Base-by-base conservation (phyloP, 148 eudicot species). In the Rhododendron henanense region DNA sequence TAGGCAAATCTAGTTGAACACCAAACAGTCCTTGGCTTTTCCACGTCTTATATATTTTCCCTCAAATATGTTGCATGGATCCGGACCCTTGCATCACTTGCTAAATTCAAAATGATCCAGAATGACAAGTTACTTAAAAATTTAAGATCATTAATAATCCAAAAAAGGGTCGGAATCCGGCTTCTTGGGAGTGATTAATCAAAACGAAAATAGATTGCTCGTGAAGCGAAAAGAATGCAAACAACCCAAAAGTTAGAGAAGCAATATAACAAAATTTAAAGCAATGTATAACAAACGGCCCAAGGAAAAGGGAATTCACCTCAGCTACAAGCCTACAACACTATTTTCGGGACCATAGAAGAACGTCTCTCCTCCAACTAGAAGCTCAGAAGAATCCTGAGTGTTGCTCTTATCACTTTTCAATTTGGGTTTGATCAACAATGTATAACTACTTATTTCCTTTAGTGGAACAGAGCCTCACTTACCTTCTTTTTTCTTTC, bases 361-460 rank as follows among this genome's bases (percentile, higher is more conserved):
- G 61, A 96, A 97, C 81, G 99, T 96, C 90, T 95, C 99, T 51
- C 99, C 99, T 86, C 99, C 98, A 86, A 93, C 93, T 51, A 96
- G 91, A 74, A 85, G 85, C 79, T 96, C 96, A 21, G 81, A 81
- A 86, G 91, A 90, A 81, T 88, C 90, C 44, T 90, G 89, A 53
- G 73, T 55, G 85, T 63, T 75, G 80, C 88, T 85, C 81, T 63
- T 87, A 65, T 93, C 94, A 44, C 85, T 91, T 85, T 92, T 93
- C 16, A 93, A 83, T 84, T 92, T 95, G 77, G 91, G 75, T 88
- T 89, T 92, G 47, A 87, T 93, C 48, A 96, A 87, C 69, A 96
- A 84, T 0, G 2, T 35, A 35, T 35, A 35, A 35, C 37, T 35
- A 35, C 37, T 35, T 35, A 35, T 35, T 35, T 35, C 37, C 37